phyloP scores from a whole-genome alignment of 1,284 basidiomycete genomes.

The Cerioporus squamosus region DNA sequence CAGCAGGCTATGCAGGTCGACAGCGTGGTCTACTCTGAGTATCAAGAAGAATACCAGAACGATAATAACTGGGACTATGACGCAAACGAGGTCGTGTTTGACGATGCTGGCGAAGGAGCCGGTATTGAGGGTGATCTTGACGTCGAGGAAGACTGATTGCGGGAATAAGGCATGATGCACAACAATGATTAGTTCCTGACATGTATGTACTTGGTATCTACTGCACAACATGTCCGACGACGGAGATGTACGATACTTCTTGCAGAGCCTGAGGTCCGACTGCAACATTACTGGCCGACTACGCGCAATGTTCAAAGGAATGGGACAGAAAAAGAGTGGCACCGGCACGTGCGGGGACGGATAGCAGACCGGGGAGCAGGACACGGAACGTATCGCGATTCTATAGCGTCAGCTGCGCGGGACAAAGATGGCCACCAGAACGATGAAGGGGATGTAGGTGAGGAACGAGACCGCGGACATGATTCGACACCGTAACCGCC shows the following conservation, averaged over 20 bases:
- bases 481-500: constrained; percentile 74
- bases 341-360: neutral
- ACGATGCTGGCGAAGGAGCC: constrained; percentile 68
- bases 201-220: constrained; percentile 22
- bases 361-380: neutral
- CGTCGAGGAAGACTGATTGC: constrained; percentile 58
- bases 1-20: constrained; percentile 13
- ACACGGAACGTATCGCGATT: neutral
- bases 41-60: constrained; percentile 33
- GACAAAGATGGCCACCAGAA: constrained; percentile 70
- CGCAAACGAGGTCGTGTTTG: constrained; percentile 53
- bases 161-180: constrained; percentile 1
- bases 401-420: constrained; percentile 28
- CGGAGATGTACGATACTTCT: constrained; percentile 16
- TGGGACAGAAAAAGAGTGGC: constrained; percentile 24
- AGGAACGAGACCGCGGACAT: constrained; percentile 67
- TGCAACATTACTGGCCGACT: constrained; percentile 12
- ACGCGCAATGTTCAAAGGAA: constrained; percentile 19
- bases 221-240: constrained; percentile 26
- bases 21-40: constrained; percentile 21
- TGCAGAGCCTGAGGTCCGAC: constrained; percentile 18
- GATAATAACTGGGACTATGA: constrained; percentile 42
- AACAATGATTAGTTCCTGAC: constrained; percentile 21
- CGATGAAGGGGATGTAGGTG: constrained; percentile 79
- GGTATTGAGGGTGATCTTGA: constrained; percentile 78